These are phyloP conservation scores for Anisodus acutangulus DNA, from an alignment of 257 asterid species.

Conservation along the genomic window DNA sequence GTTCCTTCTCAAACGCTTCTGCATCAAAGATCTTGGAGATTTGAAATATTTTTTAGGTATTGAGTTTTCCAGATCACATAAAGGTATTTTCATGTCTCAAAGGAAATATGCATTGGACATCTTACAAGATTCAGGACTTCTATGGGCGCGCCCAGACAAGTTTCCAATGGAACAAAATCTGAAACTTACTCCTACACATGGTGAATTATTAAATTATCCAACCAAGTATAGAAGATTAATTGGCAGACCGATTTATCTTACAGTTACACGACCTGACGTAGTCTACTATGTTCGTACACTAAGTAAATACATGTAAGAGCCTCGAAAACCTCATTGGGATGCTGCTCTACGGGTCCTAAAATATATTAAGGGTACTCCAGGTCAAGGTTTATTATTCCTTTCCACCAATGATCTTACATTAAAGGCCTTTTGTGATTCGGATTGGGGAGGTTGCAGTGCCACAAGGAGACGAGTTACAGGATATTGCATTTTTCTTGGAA, in stretches of 20 bases:
- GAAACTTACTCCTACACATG: neutral
- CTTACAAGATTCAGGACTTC: neutral
- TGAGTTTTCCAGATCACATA: neutral
- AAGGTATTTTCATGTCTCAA: conserved; percentile 17
- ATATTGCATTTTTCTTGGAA: neutral
- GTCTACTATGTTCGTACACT: neutral
- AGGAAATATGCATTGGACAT: neutral
- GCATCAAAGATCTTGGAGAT: conserved; percentile 15
- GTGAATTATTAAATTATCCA: neutral
- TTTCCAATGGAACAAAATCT: neutral
- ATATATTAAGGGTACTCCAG: neutral
- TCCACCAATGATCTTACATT: neutral
- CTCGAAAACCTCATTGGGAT: conserved; percentile 13
- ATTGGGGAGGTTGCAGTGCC: conserved; percentile 4
- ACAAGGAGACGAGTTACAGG: conserved; percentile 18
- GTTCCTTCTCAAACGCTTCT: neutral
- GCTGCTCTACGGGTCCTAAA: neutral
- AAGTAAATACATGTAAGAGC: conserved; percentile 12
- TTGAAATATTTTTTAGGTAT: conserved; percentile 26
- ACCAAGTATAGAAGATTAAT: too few relatives aligned
- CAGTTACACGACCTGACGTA: conserved; percentile 17
- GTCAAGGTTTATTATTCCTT: neutral
- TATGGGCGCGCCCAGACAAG: neutral
- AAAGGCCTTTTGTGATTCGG: conserved; percentile 4
- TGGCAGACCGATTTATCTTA: too few relatives aligned